These are phyloP conservation scores for Rubroboletus pulcherrimus DNA, from an alignment of 768 basidiomycete species.

Conservation along the genomic window DNA sequence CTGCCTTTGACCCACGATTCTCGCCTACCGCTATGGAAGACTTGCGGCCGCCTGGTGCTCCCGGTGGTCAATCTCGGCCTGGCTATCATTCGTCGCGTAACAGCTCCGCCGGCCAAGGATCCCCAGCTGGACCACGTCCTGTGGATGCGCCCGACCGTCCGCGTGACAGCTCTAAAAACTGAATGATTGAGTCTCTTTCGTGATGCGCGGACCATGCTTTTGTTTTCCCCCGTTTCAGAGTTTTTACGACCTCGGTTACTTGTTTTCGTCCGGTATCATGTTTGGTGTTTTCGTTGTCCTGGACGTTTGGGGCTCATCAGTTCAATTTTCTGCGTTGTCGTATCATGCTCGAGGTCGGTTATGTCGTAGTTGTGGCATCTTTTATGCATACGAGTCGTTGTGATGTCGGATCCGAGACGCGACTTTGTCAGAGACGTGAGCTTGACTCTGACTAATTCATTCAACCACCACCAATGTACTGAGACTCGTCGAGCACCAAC, in stretches of 20 bases:
- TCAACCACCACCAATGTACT: background rate
- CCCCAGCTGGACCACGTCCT: slow-evolving; percentile 41
- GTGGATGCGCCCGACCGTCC: slow-evolving; percentile 27
- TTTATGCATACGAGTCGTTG: background rate
- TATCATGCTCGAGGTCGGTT: background rate
- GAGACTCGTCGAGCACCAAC: background rate
- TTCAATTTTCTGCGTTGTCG: slow-evolving; percentile 19
- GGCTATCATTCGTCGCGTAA: slow-evolving; percentile 41
- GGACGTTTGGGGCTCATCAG: slow-evolving; percentile 15
- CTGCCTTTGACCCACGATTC: slow-evolving; percentile 56
- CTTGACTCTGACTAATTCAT: background rate
- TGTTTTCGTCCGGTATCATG: slow-evolving; percentile 14
- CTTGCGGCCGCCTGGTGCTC: slow-evolving; percentile 26
- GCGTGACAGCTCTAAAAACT: slow-evolving; percentile 27
- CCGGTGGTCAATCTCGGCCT: slow-evolving; percentile 25
- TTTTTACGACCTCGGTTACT: slow-evolving; percentile 11
- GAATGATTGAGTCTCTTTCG: slow-evolving; percentile 1
- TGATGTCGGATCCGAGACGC: background rate
- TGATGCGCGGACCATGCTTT: slow-evolving; percentile 9
- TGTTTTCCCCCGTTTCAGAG: slow-evolving; percentile 3
- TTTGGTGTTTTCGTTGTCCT: slow-evolving; percentile 11
- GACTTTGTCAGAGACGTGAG: slow-evolving; percentile 1
- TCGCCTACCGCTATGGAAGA: slow-evolving; percentile 35
- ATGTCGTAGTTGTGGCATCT: slow-evolving; percentile 9
- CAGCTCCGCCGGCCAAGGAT: slow-evolving; percentile 52